Evolutionary conservation across 768 basidiomycete species (phyloP), one percentile per base, ranked within the genome.

Genomic region (Galerina sulciceps): DNA sequence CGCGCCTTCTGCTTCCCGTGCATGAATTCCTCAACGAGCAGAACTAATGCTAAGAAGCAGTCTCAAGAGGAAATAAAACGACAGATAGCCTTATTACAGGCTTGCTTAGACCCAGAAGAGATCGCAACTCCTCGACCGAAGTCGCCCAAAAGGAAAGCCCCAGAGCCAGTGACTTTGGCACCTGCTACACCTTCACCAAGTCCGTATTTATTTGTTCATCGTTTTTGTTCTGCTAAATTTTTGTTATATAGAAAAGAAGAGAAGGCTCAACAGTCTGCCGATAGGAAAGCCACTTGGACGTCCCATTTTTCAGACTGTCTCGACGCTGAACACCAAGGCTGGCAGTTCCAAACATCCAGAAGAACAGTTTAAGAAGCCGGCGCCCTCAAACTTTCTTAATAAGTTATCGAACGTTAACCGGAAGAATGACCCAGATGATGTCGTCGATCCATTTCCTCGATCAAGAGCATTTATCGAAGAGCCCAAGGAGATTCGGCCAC

Each of bases 111-210:
- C 68, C 79, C 90, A 10, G 67, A 72, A 20, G 53, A 66, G 36
- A 44, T 45, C 31, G 45, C 56, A n/a, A 55, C 64, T 46, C 34
- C 47, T 41, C 59, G 55, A 26, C 73, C 74, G 3, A 65, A 64
- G 18, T 79, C 82, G 6, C 81, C 82, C 9, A 84, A 85, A 69
- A 75, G 82, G 59, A 86, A 81, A 70, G 72, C 72, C 43, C 62
- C 63, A 10, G 74, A 79, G 42, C 43, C 75, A 3, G 69, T 72
- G 2, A 65, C 82, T 13, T 68, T 85, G 26, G 86, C 77, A 1
- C 86, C 86, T 5, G 70, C 81, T 0, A 88, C 86, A 0, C 90
- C 90, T 9, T 89, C 90, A 36, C 87, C 87, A 4, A 89, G 89
- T 90, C 62, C 70, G 80, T 71, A 13, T 56, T 50, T 36, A 49